Evolutionary conservation across 1,139 yeast genomes (phyloP).

Genomic region (Spathaspora sp.): DNA sequence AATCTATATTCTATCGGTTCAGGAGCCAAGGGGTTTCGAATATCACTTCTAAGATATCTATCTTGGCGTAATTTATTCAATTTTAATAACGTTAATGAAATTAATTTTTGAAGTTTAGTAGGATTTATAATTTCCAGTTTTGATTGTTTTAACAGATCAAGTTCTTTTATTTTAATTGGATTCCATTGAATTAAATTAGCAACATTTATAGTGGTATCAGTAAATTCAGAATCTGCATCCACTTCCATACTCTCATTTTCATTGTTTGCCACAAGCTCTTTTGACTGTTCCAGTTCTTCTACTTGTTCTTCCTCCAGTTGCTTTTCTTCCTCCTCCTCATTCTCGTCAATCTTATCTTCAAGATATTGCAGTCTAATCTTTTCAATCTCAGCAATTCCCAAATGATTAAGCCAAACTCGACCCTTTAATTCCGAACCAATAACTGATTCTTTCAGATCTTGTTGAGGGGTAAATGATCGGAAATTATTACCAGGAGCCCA

Average conservation of each 20-base stretch:
- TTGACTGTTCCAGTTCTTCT: conserved; percentile 9
- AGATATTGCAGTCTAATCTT: conserved; percentile 32
- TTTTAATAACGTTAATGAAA: conserved; percentile 55
- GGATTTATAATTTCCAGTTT: conserved; percentile 28
- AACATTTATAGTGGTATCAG: conserved; percentile 24
- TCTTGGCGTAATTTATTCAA: conserved; percentile 64
- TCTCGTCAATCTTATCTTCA: conserved; percentile 14
- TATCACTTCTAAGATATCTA: conserved; percentile 42
- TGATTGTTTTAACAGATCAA: conserved; percentile 28
- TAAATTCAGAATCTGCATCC: conserved; percentile 3
- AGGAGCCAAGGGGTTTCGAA: conserved; percentile 30
- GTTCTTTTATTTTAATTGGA: conserved; percentile 29
- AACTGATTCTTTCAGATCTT: conserved; percentile 70
- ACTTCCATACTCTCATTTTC: conserved; percentile 9
- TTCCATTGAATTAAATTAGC: conserved; percentile 39
- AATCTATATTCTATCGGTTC: conserved; percentile 27
- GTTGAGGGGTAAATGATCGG: conserved; percentile 75
- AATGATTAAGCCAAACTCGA: conserved; percentile 75
- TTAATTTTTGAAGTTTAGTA: conserved; percentile 43
- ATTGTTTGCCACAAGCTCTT: conserved; percentile 2
- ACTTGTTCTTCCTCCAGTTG: conserved; percentile 14
- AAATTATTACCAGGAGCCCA: conserved; percentile 45
- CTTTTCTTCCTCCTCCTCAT: conserved; percentile 13
- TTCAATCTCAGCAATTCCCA: conserved; percentile 56
- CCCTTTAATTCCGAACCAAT: conserved; percentile 64